Base-by-base conservation (phyloP, 2,329 filamentous ascomycete genomes). In the Leptodontidium sp. region DNA sequence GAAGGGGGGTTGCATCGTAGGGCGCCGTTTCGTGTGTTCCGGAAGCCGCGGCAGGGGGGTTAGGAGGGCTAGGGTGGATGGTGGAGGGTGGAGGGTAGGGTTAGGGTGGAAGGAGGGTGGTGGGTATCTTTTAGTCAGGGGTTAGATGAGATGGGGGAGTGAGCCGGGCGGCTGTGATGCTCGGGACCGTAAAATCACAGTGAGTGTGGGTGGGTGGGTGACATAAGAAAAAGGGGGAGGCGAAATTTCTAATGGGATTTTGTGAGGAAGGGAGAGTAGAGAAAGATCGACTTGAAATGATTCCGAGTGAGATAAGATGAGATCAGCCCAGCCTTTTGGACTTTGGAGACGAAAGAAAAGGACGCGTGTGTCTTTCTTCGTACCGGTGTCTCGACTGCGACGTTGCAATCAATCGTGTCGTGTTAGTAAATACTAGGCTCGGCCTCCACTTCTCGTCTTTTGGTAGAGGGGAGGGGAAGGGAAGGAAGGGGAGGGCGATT, bases 1-100 rank as follows among this genome's bases (percentile, higher is more conserved):
- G 21, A 21, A 21, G 21, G 21, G 21, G 21, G 21, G 21, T 21
- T 21, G 21, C 21, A 21, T 21, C 71, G 66, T 67, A 62, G 71
- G 14, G 24, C 4, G 24, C 38, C n/a, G 45, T 50, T 49, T 52
- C 17, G 32, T 15, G 9, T 63, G 26, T 24, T 64, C 29, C n/a
- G 47, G 61, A 52, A 43, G 61, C 47, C 49, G 61, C 6, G 17
- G 35, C n/a, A 43, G 15, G 61, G 38, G 21, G 7, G 21, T 21
- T 21, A 21, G 21, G 21, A 21, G 21, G 21, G 21, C 21, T 21
- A 21, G 58, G 40, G 40, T 47, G 7, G 61, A 43, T 21, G 29
- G 29, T 47, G 61, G 45, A n/a, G 32, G 38, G 32, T 17, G 14
- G 26, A 35, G 15, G 32, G 32, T 21, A 21, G 21, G 21, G 21